These are phyloP conservation scores for Arabis alpina DNA, from an alignment of 345 rosid species.

Conservation along the genomic window DNA sequence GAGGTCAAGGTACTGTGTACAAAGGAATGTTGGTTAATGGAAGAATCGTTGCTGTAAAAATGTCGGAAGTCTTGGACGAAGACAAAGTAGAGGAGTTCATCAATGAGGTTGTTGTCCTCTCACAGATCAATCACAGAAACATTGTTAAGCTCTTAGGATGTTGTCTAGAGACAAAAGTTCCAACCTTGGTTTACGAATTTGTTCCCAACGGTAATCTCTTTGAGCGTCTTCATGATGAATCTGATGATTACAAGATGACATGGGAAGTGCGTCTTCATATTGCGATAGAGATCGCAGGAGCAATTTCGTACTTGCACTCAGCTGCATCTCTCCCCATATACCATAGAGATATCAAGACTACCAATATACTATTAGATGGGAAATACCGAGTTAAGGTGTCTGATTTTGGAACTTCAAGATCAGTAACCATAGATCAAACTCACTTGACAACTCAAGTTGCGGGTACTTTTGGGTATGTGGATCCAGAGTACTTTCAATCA, in stretches of 20 bases:
- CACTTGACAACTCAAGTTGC: conserved; percentile 45
- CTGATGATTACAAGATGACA: conserved; percentile 30
- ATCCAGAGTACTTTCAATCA: conserved; percentile 53
- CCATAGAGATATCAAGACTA: conserved; percentile 43
- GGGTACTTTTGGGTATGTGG: conserved; percentile 54
- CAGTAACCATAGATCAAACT: conserved; percentile 35
- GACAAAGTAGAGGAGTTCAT: conserved; percentile 43
- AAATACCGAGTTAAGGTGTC: conserved; percentile 38
- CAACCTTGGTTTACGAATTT: conserved; percentile 39
- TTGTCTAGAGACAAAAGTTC: conserved; percentile 41
- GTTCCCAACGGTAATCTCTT: conserved; percentile 35
- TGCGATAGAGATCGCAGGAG: conserved; percentile 29
- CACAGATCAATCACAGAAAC: conserved; percentile 41
- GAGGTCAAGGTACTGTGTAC: conserved; percentile 46
- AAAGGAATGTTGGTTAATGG: conserved; percentile 41
- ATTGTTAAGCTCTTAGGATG: conserved; percentile 44
- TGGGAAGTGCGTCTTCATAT: conserved; percentile 36
- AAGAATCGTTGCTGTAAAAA: conserved; percentile 35
- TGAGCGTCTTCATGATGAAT: conserved; percentile 36
- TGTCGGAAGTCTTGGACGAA: conserved; percentile 31
- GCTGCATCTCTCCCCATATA: conserved; percentile 41
- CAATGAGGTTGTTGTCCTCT: conserved; percentile 42
- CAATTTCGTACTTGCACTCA: conserved; percentile 30
- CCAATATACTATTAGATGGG: conserved; percentile 39
- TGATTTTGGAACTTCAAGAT: conserved; percentile 45